A percentile compares a stretch with the other conserved stretches of the same genome.
phyloP scores from a whole-genome alignment of 176 grass and related monocot genomes.

The Phoenix roebelenii region DNA sequence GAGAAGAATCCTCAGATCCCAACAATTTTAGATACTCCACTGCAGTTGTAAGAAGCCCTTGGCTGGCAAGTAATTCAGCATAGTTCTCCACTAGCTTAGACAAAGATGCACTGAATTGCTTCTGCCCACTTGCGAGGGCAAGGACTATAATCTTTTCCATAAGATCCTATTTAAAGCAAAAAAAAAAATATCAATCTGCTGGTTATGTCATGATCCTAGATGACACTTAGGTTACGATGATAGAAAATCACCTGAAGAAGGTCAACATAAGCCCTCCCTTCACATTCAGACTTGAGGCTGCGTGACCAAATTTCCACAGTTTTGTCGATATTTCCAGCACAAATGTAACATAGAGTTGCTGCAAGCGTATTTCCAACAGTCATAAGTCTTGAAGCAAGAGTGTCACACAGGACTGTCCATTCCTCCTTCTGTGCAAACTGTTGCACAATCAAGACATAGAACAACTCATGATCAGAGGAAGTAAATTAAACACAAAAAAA shows the following conservation, averaged over 20 bases:
- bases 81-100: constrained; percentile 97
- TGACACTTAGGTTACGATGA: constrained; percentile 14
- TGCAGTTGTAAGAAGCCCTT: constrained; percentile 94
- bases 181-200: not conserved
- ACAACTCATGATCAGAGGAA: not conserved
- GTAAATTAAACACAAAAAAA: no score
- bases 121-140: constrained; percentile 79
- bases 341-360: constrained; percentile 91
- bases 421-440: constrained; percentile 89
- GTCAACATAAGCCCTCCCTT: constrained; percentile 79
- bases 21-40: constrained; percentile 94
- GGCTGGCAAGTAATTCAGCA: constrained; percentile 86
- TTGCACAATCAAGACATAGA: not conserved
- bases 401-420: constrained; percentile 79
- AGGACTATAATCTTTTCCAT: constrained; percentile 99
- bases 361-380: constrained; percentile 60
- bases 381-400: constrained; percentile 77
- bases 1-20: constrained; percentile 73
- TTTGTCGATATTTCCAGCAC: constrained; percentile 98
- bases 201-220: constrained; percentile 6
- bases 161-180: constrained; percentile 60
- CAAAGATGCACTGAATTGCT: constrained; percentile 65
- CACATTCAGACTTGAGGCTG: constrained; percentile 68
- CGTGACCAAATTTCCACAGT: constrained; percentile 96
- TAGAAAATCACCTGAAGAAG: constrained; percentile 79